phyloP scores from a whole-genome alignment of 1,284 basidiomycete genomes.

The Pseudozyma sp. region DNA sequence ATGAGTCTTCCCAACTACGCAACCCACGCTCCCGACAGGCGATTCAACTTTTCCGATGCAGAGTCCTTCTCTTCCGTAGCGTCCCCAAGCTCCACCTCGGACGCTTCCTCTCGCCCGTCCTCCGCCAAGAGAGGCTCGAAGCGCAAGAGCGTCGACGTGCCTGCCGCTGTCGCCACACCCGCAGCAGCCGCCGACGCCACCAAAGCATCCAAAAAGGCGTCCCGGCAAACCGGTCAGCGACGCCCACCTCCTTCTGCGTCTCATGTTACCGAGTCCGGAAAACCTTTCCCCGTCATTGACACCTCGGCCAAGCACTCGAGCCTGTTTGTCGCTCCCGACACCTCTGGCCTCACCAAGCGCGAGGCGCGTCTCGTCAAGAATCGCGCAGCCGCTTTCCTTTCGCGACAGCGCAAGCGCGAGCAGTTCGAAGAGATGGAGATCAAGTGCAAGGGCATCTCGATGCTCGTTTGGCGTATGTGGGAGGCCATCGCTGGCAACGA shows the following conservation, averaged over 20 bases:
- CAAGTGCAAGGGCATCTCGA: slow-evolving; percentile 72
- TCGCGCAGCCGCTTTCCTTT: slow-evolving; percentile 88
- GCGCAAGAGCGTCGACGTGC: slow-evolving; percentile 28
- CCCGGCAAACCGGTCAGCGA: slow-evolving; percentile 27
- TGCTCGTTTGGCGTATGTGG: slow-evolving; percentile 63
- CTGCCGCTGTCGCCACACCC: slow-evolving; percentile 8
- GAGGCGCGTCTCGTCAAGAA: slow-evolving; percentile 91
- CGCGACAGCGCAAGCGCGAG: slow-evolving; percentile 87
- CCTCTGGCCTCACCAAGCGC: slow-evolving; percentile 85
- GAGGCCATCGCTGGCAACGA: slow-evolving; percentile 54
- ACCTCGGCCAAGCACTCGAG: slow-evolving; percentile 67
- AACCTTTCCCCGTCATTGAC: slow-evolving; percentile 68
- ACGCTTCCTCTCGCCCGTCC: slow-evolving; percentile 20
- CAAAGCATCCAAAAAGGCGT: slow-evolving; percentile 26
- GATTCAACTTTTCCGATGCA: slow-evolving; percentile 36
- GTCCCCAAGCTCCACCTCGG: slow-evolving; percentile 37
- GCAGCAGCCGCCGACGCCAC: slow-evolving; percentile 1
- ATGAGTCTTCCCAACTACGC: slow-evolving; percentile 43
- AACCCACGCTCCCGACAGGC: slow-evolving; percentile 24
- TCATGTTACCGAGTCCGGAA: slow-evolving; percentile 64
- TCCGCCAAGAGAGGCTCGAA: slow-evolving; percentile 35
- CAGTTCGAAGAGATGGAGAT: slow-evolving; percentile 90
- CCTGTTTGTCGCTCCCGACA: slow-evolving; percentile 83
- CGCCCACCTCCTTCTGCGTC: slow-evolving; percentile 64
- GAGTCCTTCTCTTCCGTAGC: slow-evolving; percentile 31